Conservation (phyloP, 345 rosid genomes). For the Sonneratia caseolaris region DNA sequence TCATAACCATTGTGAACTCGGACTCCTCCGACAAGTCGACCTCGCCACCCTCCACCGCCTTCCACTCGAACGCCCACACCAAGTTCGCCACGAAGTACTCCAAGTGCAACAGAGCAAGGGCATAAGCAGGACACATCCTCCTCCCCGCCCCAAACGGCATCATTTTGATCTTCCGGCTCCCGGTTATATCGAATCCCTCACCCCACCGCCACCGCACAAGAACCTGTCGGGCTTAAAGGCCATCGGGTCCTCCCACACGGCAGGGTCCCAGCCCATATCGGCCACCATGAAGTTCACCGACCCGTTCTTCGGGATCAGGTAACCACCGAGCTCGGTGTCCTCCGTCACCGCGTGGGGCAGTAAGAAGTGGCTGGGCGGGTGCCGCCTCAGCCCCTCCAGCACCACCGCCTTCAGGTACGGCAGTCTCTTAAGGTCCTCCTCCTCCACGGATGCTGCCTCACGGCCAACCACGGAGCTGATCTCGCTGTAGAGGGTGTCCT, state of each 20-base stretch:
- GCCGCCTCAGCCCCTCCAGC: no score
- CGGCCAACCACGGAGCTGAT: not conserved
- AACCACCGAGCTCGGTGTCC: no score
- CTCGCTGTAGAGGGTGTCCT: slow-evolving; percentile 4
- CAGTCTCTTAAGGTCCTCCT: no score
- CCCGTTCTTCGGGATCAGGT: no score
- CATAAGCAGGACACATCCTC: slow-evolving; percentile 8
- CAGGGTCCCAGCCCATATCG: slow-evolving; percentile 3
- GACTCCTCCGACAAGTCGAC: slow-evolving; percentile 9
- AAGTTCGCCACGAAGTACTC: slow-evolving; percentile 9
- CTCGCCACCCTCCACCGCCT: not conserved
- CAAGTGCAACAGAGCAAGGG: slow-evolving; percentile 8
- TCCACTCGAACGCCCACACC: slow-evolving; percentile 12
- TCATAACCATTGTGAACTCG: not conserved
- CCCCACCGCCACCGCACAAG: not conserved
- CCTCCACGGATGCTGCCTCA: no score
- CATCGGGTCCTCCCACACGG: slow-evolving; percentile 11
- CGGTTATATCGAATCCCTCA: slow-evolving; percentile 11
- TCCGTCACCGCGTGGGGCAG: no score
- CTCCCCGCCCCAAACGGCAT: slow-evolving; percentile 17
- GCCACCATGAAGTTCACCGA: not conserved
- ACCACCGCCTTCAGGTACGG: no score
- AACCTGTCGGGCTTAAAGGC: slow-evolving; percentile 8
- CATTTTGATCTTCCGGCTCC: slow-evolving; percentile 14
- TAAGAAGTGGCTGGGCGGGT: no score